Base-by-base conservation (phyloP, 768 basidiomycete species). In the Brasilioporus rufonigricans region DNA sequence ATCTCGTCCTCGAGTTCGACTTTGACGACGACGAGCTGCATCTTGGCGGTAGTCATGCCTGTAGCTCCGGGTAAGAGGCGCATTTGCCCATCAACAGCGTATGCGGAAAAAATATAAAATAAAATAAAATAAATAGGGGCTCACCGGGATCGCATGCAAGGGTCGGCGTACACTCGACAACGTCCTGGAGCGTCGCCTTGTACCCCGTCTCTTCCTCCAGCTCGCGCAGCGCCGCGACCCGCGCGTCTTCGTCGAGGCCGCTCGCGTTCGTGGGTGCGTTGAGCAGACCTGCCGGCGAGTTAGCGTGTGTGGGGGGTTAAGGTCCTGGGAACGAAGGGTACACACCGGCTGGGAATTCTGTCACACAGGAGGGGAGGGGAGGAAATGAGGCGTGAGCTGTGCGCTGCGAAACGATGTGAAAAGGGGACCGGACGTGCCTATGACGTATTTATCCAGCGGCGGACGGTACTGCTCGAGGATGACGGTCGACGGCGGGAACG, bases 1-100 rank as follows among this genome's bases (percentile, higher is more conserved):
- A 96, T 73, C 62, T 80, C 70, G 56, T 82, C 83, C n/a, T 80
- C 75, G 51, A 98, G 75, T 32, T 76, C 68, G 41, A 93, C 87
- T 55, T 80, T 78, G 27, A 95, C 75, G 18, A 86, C 77, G 44
- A 92, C 85, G 21, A 97, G 80, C 63, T 91, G 86, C 91, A 95
- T 95, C 66, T 90, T 96, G 13, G 95, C 90, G 41, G 85, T 93
- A 19, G 91, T 89, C 93, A 98, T 94, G 11, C 95, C 93, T 91
- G 49, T n/a, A n/a, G n/a, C n/a, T n/a, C n/a, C n/a, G n/a, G n/a
- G n/a, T n/a, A n/a, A n/a, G n/a, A n/a, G n/a, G n/a, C n/a, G n/a
- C n/a, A n/a, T n/a, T n/a, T n/a, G n/a, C n/a, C n/a, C n/a, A n/a
- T n/a, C n/a, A n/a, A n/a, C n/a, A n/a, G n/a, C n/a, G n/a, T n/a